Base-by-base conservation (phyloP, 768 basidiomycete genomes). In the Tephrocybe sp. region DNA sequence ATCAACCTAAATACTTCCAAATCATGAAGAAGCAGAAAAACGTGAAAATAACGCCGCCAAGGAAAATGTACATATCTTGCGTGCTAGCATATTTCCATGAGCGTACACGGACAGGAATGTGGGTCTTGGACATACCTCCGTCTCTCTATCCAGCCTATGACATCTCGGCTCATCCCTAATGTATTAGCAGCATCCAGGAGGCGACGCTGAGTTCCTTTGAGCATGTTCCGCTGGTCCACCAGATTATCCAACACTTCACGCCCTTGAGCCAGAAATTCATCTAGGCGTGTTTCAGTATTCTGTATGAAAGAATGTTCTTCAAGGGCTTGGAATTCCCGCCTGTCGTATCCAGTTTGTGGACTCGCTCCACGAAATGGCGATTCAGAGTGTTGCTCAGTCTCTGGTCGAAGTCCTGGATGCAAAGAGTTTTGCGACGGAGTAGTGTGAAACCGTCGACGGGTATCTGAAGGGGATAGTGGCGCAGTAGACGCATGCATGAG, bases 91-190 rank as follows among this genome's bases (percentile, higher is more conserved):
- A 34, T 15, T 4, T n/a, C 4, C 33, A n/a, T 34, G 33, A 34
- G 33, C 33, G n/a, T 3, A 33, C 24, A 1, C 31, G 19, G 13
- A 38, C 30, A 36, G 22, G 21, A 40, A 22, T 11, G 16, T 18
- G 19, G 9, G 36, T 13, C 31, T 15, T 16, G 29, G 13, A 75
- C 82, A 50, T 54, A 92, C 94, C 91, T 97, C 67, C 97, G 76
- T 54, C 85, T 80, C 63, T 99, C 97, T 56, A 99, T 94, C 92
- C 94, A 99, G 6, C 90, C 86, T 66, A 99, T 97, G 27, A 95
- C 94, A 63, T 95, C 81, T 52, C 94, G 78, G 66, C 94, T 94
- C 63, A 98, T 69, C 0, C 97, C 97, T 50, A 99, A 69, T 21
- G 93, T 97, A 67, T 97, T 97, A 40, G 94, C 97, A 36, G 92